These are phyloP conservation scores for Hymenoscyphus linearis DNA, from an alignment of 2,329 filamentous ascomycete species.

Conservation along the genomic window DNA sequence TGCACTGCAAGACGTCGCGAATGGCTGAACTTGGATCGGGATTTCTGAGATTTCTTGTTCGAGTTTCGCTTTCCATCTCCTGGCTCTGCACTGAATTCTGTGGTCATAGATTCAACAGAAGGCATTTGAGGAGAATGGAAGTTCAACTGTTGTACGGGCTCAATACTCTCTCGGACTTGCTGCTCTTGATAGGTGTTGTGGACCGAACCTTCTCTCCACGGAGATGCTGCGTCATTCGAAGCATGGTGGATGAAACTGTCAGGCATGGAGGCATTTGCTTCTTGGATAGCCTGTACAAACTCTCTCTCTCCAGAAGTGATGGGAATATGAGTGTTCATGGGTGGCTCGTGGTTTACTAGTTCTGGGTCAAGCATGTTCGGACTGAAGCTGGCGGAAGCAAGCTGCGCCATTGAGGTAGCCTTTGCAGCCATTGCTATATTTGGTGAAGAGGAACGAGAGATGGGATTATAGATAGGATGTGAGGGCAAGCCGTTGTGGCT, in stretches of 20 bases:
- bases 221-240: conserved; percentile 18
- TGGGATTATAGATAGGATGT: background rate
- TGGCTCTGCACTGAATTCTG: conserved; percentile 32
- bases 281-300: conserved; percentile 8
- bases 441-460: conserved; percentile 26
- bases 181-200: conserved; percentile 20
- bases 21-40: conserved; percentile 52
- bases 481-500: background rate
- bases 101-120: conserved; percentile 18
- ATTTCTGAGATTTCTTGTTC: conserved; percentile 35
- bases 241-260: conserved; percentile 17
- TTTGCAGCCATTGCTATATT: conserved; percentile 24
- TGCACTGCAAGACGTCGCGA: conserved; percentile 59
- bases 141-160: conserved; percentile 9
- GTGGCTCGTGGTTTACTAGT: conserved; percentile 1
- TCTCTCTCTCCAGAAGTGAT: background rate
- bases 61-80: conserved; percentile 27
- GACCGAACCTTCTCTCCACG: conserved; percentile 26
- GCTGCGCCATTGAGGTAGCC: conserved; percentile 26
- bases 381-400: conserved; percentile 26
- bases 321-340: background rate
- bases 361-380: conserved; percentile 32
- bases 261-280: conserved; percentile 22
- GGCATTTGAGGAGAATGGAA: conserved; percentile 23
- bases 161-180: conserved; percentile 13